Base-by-base conservation (phyloP, 495 filamentous ascomycete genomes). In the Astrothelium macrocarpum region DNA sequence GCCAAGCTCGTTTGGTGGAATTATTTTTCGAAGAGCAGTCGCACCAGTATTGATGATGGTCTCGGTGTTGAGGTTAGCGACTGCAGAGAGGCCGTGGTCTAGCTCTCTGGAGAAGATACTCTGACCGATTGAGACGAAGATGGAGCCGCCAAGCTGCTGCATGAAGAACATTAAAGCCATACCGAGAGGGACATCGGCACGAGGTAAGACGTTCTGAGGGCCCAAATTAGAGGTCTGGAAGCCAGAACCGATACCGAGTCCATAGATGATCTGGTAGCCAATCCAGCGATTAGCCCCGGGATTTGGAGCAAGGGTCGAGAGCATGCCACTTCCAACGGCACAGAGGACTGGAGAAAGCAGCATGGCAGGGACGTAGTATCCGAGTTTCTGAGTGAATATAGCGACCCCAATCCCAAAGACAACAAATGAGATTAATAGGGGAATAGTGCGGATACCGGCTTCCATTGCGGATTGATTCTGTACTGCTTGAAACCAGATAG, bases 401-500 rank as follows among this genome's bases (percentile, higher is more conserved):
- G n/a, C n/a, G n/a, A n/a, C n/a, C n/a, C n/a, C n/a, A n/a, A n/a
- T n/a, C n/a, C n/a, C n/a, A n/a, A n/a, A n/a, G n/a, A n/a, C n/a
- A n/a, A n/a, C n/a, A n/a, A n/a, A n/a, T n/a, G n/a, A 70, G 60
- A 94, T 78, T n/a, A 95, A 81, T 73, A 89, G 78, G 0, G 90
- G 90, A 12, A 96, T 75, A 66, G 85, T 89, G 73, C 84, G 83
- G 71, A 95, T 87, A 23, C 91, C 91, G 0, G 87, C 90, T 45
- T 82, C 76, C 14, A 85, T 82, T 11, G 91, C 87, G 0, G 78
- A 78, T 0, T 82, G 82, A 59, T 80, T 82, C 71, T 91, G 86
- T 72, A 96, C 85, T 4, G 89, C 84, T 70, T 96, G 91, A 79
- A 96, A 95, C 88, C 88, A 96, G 68, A 93, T 87, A 0, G 91